Evolutionary conservation across 352 stramenopile genomes (phyloP), one percentile per base, ranked within the genome.

Genomic region (Phytophthora idaei): DNA sequence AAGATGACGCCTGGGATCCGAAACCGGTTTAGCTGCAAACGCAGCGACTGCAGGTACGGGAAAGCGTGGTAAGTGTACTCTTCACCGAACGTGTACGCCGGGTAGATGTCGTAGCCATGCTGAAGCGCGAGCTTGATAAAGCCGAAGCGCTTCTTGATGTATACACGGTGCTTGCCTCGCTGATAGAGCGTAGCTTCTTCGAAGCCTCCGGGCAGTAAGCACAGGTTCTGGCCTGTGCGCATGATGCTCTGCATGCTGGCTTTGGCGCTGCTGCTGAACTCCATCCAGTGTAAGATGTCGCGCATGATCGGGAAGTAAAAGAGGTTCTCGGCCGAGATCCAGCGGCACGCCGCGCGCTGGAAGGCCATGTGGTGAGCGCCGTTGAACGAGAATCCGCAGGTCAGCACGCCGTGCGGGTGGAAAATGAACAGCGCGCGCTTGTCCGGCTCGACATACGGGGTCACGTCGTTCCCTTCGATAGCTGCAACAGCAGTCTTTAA

Each of bases 81-180:
- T 71, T 99, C 94, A 4, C 92, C 94, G 72, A 98, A 98, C 11
- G 85, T 96, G 73, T 98, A 99, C 3, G 86, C 88, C 2, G 93
- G 92, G 47, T 91, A 76, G 3, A 77, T 73, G 28, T 90, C 87
- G 76, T 97, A 97, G 44, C 94, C 94, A 68, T 94, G 76, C 75
- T 98, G 84, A 9, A 98, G 76, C 36, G 84, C 93, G 31, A 98
- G 74, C 58, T 97, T 97, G 67, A 99, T 90, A 73, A 99, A 98
- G 3, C 96, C 96, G 39, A 91, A 92, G 12, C 95, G 82, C 31
- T 90, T 86, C 57, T 97, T 92, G 51, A 99, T 76, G 60, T 90
- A 98, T 28, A 98, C 84, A 56, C 94, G 87, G 73, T 98, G 94
- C 36, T 83, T 78, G 3, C 80, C 80, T 14, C 80, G 78, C 46